A percentile compares a stretch with the other conserved stretches of the same genome.
phyloP scores from a whole-genome alignment of 2,329 filamentous ascomycete genomes.

The Macrophomina pseudophaseolina region DNA sequence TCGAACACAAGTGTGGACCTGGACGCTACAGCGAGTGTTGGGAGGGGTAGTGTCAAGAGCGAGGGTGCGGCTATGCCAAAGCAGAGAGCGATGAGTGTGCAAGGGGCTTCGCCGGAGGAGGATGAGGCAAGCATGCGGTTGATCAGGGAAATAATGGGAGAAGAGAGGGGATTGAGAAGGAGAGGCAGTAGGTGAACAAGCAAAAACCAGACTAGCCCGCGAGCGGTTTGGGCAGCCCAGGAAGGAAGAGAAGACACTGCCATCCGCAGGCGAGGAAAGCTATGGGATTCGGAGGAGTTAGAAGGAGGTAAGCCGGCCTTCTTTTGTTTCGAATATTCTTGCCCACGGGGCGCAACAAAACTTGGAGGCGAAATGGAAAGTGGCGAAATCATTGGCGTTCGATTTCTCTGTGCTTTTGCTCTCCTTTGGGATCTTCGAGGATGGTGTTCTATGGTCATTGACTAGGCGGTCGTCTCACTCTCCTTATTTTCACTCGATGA shows the following conservation, averaged over 20 bases:
- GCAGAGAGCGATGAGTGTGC: constrained; percentile 34
- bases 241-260: background rate
- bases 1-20: constrained; percentile 27
- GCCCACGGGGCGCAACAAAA: background rate
- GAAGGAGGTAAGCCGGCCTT: constrained; percentile 8
- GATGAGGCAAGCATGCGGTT: constrained; percentile 39
- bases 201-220: no score
- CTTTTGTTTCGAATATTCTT: background rate
- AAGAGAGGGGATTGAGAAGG: constrained; percentile 39
- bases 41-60: constrained; percentile 29
- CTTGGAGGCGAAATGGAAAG: constrained; percentile 12
- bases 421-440: background rate
- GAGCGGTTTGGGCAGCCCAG: no score
- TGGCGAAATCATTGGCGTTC: constrained; percentile 7
- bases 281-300: background rate
- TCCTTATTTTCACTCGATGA: background rate
- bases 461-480: background rate
- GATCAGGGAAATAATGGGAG: constrained; percentile 38
- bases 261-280: no score
- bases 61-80: constrained; percentile 39
- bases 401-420: background rate
- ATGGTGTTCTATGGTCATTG: background rate
- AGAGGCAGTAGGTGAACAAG: constrained; percentile 19
- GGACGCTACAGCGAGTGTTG: constrained; percentile 23
- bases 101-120: constrained; percentile 31